phyloP scores from a whole-genome alignment of 495 filamentous ascomycete genomes.

The Extremus antarcticus region DNA sequence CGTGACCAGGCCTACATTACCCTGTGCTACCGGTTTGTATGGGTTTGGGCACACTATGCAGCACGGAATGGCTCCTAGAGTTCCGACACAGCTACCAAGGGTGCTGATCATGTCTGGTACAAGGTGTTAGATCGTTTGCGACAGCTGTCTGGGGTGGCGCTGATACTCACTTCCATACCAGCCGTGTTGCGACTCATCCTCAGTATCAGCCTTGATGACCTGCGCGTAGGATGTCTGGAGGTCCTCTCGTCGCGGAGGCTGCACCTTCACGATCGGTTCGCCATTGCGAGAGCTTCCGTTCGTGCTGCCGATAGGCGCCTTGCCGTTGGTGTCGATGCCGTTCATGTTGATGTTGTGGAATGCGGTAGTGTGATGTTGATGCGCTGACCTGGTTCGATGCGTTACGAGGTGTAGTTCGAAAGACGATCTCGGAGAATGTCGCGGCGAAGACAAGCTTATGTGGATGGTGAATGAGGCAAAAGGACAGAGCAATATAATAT shows the following conservation, averaged over 20 bases:
- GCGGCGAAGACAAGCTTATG: not conserved
- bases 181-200: slow-evolving; percentile 62
- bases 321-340: slow-evolving; percentile 8
- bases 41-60: slow-evolving; percentile 91
- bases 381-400: too few relatives aligned
- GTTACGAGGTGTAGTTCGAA: too few relatives aligned
- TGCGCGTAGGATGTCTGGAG: slow-evolving; percentile 83
- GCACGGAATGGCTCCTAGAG: slow-evolving; percentile 80
- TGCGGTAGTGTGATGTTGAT: not conserved
- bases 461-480: not conserved
- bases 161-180: slow-evolving; percentile 59
- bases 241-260: slow-evolving; percentile 71
- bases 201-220: slow-evolving; percentile 51
- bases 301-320: slow-evolving; percentile 9
- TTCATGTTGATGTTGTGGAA: slow-evolving; percentile 1
- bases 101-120: slow-evolving; percentile 73
- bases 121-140: slow-evolving; percentile 50
- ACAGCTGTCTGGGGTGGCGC: not conserved
- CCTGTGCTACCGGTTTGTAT: slow-evolving; percentile 70
- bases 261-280: slow-evolving; percentile 54
- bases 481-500: not conserved
- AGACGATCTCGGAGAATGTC: not conserved
- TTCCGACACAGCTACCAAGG: slow-evolving; percentile 68
- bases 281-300: not conserved
- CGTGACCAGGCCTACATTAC: slow-evolving; percentile 88